Base-by-base conservation (phyloP, 306 rosid species). In the Morella rubra region DNA sequence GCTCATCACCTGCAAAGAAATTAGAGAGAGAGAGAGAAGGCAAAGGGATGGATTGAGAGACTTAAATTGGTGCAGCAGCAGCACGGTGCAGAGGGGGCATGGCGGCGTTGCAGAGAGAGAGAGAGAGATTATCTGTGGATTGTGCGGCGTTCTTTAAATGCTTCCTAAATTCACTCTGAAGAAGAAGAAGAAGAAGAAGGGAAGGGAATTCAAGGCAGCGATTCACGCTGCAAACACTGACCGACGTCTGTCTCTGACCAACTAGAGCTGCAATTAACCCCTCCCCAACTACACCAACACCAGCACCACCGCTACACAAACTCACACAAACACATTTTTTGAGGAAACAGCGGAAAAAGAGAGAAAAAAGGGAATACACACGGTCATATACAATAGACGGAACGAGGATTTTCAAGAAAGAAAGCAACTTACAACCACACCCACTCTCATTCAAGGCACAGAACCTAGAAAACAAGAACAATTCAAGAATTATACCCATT, bases 71-170 rank as follows among this genome's bases (percentile, higher is more conserved):
- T 81, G 83, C n/a, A 47, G 83, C 75, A 52, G 83, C 77, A 74
- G 73, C 82, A 47, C 75, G 69, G 82, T 50, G 86, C 86, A 85
- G 88, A 14, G 84, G 74, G 87, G 81, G 81, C 85, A 88, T 91
- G 97, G 96, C 97, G 98, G 98, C 98, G 98, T 91, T 80, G 84
- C 89, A 86, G 85, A 61, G 77, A 70, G 62, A 86, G 84, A 37
- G 56, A 56, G 70, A 65, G 16, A 42, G 22, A 10, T 0, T 22
- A 59, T 75, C 66, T 85, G 84, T 77, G 11, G 78, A 82, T 78
- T 83, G 86, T 82, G 81, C 73, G 72, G 80, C 84, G 71, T 75
- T 60, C 42, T 61, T 77, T 89, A 85, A 85, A 89, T 89, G 90
- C 82, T 18, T 60, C 46, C 66, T 54, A 61, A 55, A 72, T 53